Conservation (phyloP, 2,329 filamentous ascomycete genomes). For the Dactylonectria estremocensis region DNA sequence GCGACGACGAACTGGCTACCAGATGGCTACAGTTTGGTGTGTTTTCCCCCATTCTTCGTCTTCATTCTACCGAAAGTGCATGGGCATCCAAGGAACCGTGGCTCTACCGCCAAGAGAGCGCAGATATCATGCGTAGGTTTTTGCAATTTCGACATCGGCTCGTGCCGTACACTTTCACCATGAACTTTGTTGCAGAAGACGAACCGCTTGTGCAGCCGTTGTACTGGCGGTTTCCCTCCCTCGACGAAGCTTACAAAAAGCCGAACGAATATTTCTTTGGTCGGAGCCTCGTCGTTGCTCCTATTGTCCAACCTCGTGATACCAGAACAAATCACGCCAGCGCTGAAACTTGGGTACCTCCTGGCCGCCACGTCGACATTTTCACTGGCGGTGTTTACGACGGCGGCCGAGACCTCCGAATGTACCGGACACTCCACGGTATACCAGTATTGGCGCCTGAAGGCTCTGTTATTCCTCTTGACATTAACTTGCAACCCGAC, state of each 20-base stretch:
- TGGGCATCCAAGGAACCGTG: conserved; percentile 77
- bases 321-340: conserved; percentile 61
- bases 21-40: conserved; percentile 75
- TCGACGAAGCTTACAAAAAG: conserved; percentile 68
- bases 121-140: conserved; percentile 63
- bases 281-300: conserved; percentile 68
- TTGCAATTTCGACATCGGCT: conserved; percentile 71
- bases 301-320: conserved; percentile 68
- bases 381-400: conserved; percentile 72
- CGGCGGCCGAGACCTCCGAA: conserved; percentile 65
- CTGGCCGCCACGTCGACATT: conserved; percentile 68
- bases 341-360: conserved; percentile 71
- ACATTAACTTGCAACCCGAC: conserved; percentile 55
- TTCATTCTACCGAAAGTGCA: conserved; percentile 71
- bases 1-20: conserved; percentile 71
- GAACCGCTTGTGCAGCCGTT: conserved; percentile 72
- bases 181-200: conserved; percentile 62
- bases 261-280: conserved; percentile 75
- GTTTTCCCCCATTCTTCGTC: conserved; percentile 72
- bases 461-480: conserved; percentile 72
- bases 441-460: conserved; percentile 69
- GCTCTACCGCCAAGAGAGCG: conserved; percentile 64
- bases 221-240: conserved; percentile 72
- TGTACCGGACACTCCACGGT: conserved; percentile 65
- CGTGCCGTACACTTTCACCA: conserved; percentile 73